Evolutionary conservation across 345 rosid genomes (phyloP), one percentile per base, ranked within the genome.

Genomic region (Rhizophora apiculata): DNA sequence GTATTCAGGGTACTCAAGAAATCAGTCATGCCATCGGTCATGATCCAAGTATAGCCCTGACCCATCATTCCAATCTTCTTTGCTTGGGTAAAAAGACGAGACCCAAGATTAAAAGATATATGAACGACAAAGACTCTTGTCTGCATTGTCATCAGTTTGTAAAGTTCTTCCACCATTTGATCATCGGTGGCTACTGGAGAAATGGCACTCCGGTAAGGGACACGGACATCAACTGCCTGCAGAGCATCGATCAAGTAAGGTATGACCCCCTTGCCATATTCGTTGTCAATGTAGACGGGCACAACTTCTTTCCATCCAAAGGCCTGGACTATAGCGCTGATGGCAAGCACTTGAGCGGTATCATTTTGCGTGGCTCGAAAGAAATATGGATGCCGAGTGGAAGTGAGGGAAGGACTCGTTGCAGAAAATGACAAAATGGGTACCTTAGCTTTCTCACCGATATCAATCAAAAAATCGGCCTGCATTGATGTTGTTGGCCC

Each of bases 11-110:
- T 36, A 5, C 19, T 30, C 59, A 78, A 60, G 22, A 58, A 36
- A 63, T 67, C 49, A 2, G 75, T 56, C 22, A 77, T 63, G 29
- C 78, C 86, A 21, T 73, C 71, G 0, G 75, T 81, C 6, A 76
- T 39, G 8, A 90, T 70, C 93, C 96, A 90, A 19, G 74, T 87
- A 51, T 83, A 88, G 3, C 93, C 93, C 30, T 75, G 61, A 1
- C 70, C 57, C 89, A 89, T 83, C 91, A 89, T 90, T 32, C 90
- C 89, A 0, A 56, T 62, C 73, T 82, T 79, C 37, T 58, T 64
- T 1, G 84, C 90, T 71, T 62, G 76, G 3, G 72, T 26, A 19
- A 90, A 82, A 37, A 88, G 1, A 2, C 83, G 63, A 49, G 78
- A 39, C 1, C 79, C 91, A 0, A 83, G 75, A 30, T 27, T 26